phyloP scores from a whole-genome alignment of 1,284 basidiomycete species.

The Ganoderma lucidum region DNA sequence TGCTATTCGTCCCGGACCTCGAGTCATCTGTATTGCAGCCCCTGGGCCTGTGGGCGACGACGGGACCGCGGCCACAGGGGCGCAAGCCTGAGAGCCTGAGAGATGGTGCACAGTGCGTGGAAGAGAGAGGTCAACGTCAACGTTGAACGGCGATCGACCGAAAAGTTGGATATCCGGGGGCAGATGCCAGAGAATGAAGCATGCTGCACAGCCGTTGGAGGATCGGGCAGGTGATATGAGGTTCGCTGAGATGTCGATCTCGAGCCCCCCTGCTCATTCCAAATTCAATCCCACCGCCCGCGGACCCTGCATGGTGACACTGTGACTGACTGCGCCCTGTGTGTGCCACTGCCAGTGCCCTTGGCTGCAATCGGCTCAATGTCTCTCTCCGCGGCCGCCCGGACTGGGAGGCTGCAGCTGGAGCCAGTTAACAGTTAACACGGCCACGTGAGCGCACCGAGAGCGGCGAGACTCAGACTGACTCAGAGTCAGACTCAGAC shows the following conservation, averaged over 20 bases:
- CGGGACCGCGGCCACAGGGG: conserved; percentile 7
- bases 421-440: not conserved
- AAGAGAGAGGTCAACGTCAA: not conserved
- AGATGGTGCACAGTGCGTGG: not conserved
- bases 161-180: not conserved
- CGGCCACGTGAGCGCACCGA: conserved; percentile 10
- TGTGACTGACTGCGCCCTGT: not conserved
- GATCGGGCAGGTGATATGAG: conserved; percentile 19
- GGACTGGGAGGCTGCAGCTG: not conserved
- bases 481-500: too few relatives aligned
- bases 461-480: not conserved
- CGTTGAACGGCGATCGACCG: conserved; percentile 1
- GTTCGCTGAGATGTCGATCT: conserved; percentile 11
- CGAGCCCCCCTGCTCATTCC: not conserved
- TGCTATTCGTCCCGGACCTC: conserved; percentile 8
- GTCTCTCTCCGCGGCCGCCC: not conserved
- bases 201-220: conserved; percentile 5
- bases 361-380: conserved; percentile 12
- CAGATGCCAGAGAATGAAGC: conserved; percentile 2
- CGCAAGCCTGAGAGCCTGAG: not conserved
- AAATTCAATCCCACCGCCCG: not conserved
- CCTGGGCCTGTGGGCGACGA: conserved; percentile 7
- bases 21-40: conserved; percentile 1
- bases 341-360: not conserved
- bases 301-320: not conserved